Evolutionary conservation across 202 grass and related monocot species (phyloP).

Genomic region (Musa balbisiana): DNA sequence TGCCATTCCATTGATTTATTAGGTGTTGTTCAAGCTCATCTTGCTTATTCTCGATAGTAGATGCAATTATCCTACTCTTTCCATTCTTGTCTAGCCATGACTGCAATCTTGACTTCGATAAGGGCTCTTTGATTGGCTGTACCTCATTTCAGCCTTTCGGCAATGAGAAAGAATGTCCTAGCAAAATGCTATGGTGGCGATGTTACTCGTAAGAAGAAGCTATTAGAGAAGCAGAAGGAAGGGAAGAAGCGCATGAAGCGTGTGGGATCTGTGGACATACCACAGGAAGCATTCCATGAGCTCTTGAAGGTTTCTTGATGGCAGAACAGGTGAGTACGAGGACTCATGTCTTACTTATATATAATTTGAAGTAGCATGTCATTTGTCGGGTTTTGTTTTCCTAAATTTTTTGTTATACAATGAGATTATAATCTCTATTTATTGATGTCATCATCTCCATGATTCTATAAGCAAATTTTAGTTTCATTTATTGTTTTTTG

Average conservation of each 20-base stretch:
- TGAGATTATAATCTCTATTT: too few species aligned
- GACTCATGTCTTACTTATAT: not conserved
- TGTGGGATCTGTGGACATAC: conserved; percentile 90
- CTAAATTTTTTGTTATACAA: too few species aligned
- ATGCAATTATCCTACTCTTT: too few species aligned
- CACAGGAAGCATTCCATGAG: conserved; percentile 94
- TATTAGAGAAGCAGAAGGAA: conserved; percentile 98
- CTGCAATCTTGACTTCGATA: not conserved
- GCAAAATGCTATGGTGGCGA: conserved; percentile 97
- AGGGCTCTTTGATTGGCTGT: conserved; percentile 2
- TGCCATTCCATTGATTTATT: too few species aligned
- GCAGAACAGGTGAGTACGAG: conserved; percentile 38
- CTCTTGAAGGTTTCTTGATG: conserved; percentile 63
- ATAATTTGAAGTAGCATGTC: not conserved
- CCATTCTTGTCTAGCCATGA: too few species aligned
- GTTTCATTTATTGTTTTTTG: not conserved
- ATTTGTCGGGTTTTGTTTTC: not conserved
- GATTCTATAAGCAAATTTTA: not conserved
- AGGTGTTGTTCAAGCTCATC: too few species aligned
- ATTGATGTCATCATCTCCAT: not conserved
- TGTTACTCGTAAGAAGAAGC: conserved; percentile 89
- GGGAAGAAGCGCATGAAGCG: conserved; percentile 99
- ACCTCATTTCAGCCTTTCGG: conserved; percentile 57
- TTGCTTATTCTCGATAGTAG: too few species aligned
- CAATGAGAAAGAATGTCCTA: conserved; percentile 96